Conservation (phyloP, 139 green algal genomes). For the Haematococcus lacustris region DNA sequence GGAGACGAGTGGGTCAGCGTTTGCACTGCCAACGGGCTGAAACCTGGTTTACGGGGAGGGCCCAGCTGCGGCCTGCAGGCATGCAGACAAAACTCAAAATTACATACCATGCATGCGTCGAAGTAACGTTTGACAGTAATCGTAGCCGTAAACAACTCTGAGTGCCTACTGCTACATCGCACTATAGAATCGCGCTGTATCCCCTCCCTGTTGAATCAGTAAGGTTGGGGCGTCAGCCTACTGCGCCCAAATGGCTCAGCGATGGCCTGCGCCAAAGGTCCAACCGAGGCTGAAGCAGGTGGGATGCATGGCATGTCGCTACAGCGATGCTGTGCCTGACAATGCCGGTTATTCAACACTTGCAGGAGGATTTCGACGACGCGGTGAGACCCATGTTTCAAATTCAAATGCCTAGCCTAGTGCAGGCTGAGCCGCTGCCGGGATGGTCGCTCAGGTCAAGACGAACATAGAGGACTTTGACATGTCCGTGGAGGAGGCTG, state of each 20-base stretch:
- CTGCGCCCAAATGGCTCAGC: not conserved
- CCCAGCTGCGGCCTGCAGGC: no score
- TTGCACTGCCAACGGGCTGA: no score
- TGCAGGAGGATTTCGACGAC: conserved; percentile 1
- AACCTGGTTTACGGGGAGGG: no score
- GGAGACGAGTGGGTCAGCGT: no score
- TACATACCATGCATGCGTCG: no score
- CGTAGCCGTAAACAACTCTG: no score
- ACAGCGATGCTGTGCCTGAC: not conserved
- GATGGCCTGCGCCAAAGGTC: not conserved
- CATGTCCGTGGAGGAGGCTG: conserved; percentile 73
- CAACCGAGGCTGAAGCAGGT: not conserved
- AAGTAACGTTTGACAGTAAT: no score
- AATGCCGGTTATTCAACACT: not conserved
- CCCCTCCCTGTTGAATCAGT: no score
- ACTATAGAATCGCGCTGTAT: no score
- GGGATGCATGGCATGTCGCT: not conserved
- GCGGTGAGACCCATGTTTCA: not conserved
- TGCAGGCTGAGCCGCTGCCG: not conserved
- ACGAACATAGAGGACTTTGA: conserved; percentile 81
- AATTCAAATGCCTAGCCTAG: not conserved
- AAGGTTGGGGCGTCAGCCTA: no score
- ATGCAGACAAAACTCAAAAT: no score
- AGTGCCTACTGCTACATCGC: no score
- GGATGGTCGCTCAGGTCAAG: conserved; percentile 17